Base-by-base conservation (phyloP, 129 eudicot species). In the Ambrosia trifida region DNA sequence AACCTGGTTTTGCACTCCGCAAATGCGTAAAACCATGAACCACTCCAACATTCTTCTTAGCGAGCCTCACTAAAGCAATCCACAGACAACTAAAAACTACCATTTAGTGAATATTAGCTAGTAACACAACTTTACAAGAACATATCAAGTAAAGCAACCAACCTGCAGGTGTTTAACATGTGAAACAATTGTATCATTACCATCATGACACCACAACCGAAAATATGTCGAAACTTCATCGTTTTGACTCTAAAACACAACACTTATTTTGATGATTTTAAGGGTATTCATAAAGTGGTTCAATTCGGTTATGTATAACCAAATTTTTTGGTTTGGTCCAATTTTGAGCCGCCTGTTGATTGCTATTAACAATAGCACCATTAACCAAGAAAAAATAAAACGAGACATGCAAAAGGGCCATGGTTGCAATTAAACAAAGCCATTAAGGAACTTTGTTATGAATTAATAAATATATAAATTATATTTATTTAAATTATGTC, bases 1-100 rank as follows among this genome's bases (percentile, higher is more conserved):
- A 83, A 90, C 94, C 65, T n/a, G 97, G 99, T 45, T 95, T 96
- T 50, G 99, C 97, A 77, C 97, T 86, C 74, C 84, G 99, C 83
- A 95, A 77, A 81, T 95, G 97, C 10, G 96, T 88, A 77, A 88
- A 90, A 20, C 99, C 99, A 60, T 96, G 99, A 69, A 90, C 90
- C 64, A 90, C 72, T n/a, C 96, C 93, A 33, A 77, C 80, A 69
- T 95, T 90, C 70, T 83, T 86, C 73, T 78, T 56, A 65, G 99
- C 99, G 81, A 95, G 80, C 33, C 66, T 80, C 44, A 95, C 88
- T 75, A 95, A 52, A 30, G 94, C 77, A 73, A 80, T 85, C 99
- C 90, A 78, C 72, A 47, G 58, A 32, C 52, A 16, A 36, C 51
- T 59, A 46, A 65, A 11, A 38, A 51, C 7, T 40, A 50, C 33